phyloP scores from a whole-genome alignment of 108 stramenopile genomes.

The Cyclotella baltica region DNA sequence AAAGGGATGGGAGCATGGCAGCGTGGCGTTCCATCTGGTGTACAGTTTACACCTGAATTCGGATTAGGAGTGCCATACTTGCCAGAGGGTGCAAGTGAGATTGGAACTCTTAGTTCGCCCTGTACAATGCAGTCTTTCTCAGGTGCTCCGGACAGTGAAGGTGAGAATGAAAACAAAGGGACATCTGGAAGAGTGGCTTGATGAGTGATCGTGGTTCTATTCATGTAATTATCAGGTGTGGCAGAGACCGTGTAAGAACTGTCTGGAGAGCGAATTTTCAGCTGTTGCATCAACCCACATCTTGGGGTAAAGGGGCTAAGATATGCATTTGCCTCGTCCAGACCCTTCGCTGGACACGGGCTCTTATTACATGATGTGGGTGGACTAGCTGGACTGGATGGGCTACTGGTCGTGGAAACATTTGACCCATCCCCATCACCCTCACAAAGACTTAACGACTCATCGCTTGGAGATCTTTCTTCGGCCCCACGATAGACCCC shows the following conservation, averaged over 20 bases:
- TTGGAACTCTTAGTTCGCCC: background rate
- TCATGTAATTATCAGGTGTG: background rate
- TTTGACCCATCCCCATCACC: too few species aligned
- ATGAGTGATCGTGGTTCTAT: background rate
- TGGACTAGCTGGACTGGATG: too few species aligned
- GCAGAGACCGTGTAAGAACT: background rate
- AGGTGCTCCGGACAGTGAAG: background rate
- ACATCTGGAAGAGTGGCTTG: background rate
- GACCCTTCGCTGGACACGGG: background rate
- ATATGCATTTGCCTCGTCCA: background rate
- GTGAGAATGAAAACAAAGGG: too few species aligned
- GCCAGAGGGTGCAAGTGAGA: background rate
- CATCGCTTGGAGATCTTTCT: background rate
- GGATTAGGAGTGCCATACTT: constrained; percentile 9
- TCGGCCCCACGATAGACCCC: background rate
- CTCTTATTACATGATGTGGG: background rate
- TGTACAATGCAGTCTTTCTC: background rate
- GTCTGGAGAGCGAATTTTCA: background rate
- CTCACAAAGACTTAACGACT: too few species aligned
- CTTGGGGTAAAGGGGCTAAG: background rate
- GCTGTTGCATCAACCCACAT: background rate
- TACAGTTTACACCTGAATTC: background rate
- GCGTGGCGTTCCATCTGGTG: background rate
- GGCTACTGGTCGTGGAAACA: too few species aligned
- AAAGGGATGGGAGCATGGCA: background rate